Conservation (phyloP, 352 stramenopile species). For the Phytophthora foliorum region DNA sequence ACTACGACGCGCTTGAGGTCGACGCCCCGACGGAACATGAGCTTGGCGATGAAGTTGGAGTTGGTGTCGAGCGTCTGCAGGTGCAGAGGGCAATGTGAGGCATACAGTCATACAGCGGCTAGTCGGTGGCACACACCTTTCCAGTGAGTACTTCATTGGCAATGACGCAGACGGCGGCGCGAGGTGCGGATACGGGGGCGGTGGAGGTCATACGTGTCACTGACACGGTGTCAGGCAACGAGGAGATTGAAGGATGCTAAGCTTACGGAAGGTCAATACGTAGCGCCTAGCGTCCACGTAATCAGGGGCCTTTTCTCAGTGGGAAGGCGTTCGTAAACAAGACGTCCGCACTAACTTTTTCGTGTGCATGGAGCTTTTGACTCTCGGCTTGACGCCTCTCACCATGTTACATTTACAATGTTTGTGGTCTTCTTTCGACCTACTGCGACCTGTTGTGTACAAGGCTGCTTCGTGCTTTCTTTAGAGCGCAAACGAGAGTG, state of each 20-base stretch:
- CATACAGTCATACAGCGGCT: neutral
- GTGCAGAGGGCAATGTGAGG: neutral
- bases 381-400: too few relatives aligned
- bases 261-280: neutral
- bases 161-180: constrained; percentile 77
- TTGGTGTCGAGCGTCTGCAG: constrained; percentile 87
- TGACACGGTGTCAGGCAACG: neutral
- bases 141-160: constrained; percentile 81
- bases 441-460: too few relatives aligned
- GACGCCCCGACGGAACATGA: constrained; percentile 84
- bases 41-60: constrained; percentile 82
- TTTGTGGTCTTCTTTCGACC: too few relatives aligned
- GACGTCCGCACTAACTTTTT: too few relatives aligned
- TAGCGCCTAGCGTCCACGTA: neutral
- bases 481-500: too few relatives aligned
- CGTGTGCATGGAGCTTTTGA: too few relatives aligned
- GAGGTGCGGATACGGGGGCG: constrained; percentile 33
- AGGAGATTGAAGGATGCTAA: constrained; percentile 3
- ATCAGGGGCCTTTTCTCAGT: neutral
- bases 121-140: constrained; percentile 48
- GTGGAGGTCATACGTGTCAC: constrained; percentile 10
- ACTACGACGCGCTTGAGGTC: constrained; percentile 82
- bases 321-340: neutral
- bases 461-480: too few relatives aligned
- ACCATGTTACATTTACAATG: too few relatives aligned